These are phyloP conservation scores for Linanthus parryae DNA, from an alignment of 148 eudicot species.

Conservation along the genomic window DNA sequence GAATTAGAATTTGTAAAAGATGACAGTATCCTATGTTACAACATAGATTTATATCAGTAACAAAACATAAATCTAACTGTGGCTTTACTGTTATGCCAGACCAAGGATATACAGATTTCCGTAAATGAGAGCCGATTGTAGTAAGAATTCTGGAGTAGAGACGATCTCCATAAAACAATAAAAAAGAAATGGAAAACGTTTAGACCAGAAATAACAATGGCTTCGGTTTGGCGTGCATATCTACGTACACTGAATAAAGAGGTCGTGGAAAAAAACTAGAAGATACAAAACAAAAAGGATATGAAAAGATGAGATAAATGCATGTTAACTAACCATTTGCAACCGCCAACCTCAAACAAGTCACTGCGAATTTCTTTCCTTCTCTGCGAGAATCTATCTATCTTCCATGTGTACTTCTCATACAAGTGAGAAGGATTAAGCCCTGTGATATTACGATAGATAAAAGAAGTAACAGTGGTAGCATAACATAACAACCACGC, in stretches of 20 bases:
- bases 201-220: not conserved
- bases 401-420: constrained; percentile 85
- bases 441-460: constrained; percentile 57
- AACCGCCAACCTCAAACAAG: constrained; percentile 86
- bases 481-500: too few relatives aligned
- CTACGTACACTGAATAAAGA: not conserved
- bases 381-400: constrained; percentile 74
- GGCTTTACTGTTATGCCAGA: too few relatives aligned
- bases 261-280: not conserved
- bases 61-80: not conserved
- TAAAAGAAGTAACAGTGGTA: too few relatives aligned
- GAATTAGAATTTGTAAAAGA: not conserved
- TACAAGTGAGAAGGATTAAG: constrained; percentile 70
- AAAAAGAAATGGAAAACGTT: not conserved
- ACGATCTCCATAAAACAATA: not conserved
- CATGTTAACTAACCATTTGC: constrained; percentile 50
- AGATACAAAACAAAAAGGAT: not conserved
- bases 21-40: not conserved
- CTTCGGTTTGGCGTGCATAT: not conserved
- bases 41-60: not conserved
- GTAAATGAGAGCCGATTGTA: not conserved
- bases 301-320: not conserved
- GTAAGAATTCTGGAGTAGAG: not conserved
- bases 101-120: not conserved
- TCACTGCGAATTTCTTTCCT: constrained; percentile 86